Conservation (phyloP, 2,329 filamentous ascomycete genomes). For the Xylariaceae sp. region DNA sequence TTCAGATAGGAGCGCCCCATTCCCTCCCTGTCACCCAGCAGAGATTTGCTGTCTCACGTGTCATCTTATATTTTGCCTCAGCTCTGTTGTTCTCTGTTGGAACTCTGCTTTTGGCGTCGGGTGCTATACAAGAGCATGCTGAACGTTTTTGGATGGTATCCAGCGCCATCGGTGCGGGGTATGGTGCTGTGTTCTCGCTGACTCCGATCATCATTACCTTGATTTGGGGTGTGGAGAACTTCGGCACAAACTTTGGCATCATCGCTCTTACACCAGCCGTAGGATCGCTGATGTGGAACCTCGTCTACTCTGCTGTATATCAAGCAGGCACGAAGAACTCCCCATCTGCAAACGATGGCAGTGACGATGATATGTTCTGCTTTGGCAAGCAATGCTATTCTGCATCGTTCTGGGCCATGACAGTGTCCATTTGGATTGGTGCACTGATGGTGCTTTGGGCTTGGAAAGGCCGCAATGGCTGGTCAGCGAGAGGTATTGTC, state of each 20-base stretch:
- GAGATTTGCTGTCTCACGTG: conserved; percentile 64
- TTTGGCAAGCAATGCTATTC: conserved; percentile 81
- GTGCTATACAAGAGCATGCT: conserved; percentile 67
- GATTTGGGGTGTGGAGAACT: conserved; percentile 98
- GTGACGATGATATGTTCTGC: conserved; percentile 58
- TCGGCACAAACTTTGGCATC: conserved; percentile 96
- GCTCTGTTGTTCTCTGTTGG: conserved; percentile 70
- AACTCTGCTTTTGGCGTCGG: conserved; percentile 73
- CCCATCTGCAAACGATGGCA: conserved; percentile 28
- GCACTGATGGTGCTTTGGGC: conserved; percentile 69
- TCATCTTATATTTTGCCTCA: conserved; percentile 74
- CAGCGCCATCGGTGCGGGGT: conserved; percentile 80
- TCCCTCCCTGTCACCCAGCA: conserved; percentile 33
- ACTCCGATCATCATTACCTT: conserved; percentile 92
- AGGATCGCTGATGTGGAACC: conserved; percentile 84
- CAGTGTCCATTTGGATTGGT: conserved; percentile 72
- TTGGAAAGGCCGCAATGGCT: conserved; percentile 75
- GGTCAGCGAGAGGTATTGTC: conserved; percentile 72
- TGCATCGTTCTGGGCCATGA: conserved; percentile 80
- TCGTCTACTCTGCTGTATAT: conserved; percentile 82
- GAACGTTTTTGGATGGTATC: conserved; percentile 84
- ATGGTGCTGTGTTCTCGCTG: conserved; percentile 86
- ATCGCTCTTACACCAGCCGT: conserved; percentile 86
- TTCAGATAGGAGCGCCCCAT: conserved; percentile 40
- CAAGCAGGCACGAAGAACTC: conserved; percentile 58